Percentiles rank a stretch among this genome's conserved stretches.
Evolutionary conservation across 352 stramenopile species (phyloP).

Genomic region (Thraustochytrium sp.): DNA sequence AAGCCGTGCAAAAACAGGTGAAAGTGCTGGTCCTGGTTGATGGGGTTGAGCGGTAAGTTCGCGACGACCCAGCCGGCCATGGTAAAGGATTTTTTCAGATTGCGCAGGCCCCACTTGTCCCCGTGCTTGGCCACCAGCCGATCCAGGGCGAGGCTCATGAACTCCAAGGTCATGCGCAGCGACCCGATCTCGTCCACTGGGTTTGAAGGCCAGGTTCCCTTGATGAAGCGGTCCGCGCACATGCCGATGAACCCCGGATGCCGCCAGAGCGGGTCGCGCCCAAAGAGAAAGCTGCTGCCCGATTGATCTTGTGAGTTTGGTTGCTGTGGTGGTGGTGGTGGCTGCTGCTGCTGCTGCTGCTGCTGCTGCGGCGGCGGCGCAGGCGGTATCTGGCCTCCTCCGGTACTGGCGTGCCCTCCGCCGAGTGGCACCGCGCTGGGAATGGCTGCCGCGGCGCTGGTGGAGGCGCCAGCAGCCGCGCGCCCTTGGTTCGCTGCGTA

Average conservation of each 20-base stretch:
- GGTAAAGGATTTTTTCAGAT: neutral
- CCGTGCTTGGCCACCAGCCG: neutral
- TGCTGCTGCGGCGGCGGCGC: too few species aligned
- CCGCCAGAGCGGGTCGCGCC: neutral
- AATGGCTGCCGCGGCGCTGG: neutral
- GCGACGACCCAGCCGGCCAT: constrained; percentile 24
- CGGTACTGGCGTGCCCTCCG: too few species aligned
- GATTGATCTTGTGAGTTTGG: neutral
- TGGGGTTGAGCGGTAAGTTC: constrained; percentile 12
- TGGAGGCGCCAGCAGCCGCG: too few species aligned
- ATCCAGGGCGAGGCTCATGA: neutral
- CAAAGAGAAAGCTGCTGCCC: neutral
- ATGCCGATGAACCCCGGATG: constrained; percentile 37
- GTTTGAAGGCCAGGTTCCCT: constrained; percentile 2
- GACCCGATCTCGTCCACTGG: constrained; percentile 13
- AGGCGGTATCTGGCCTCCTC: too few species aligned
- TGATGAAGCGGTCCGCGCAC: constrained; percentile 26
- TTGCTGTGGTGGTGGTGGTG: neutral
- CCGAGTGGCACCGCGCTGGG: neutral
- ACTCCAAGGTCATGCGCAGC: constrained; percentile 25
- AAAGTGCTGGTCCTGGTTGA: neutral
- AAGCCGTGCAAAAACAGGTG: constrained; percentile 35
- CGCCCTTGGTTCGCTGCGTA: too few species aligned
- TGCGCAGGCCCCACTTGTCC: constrained; percentile 22
- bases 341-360: too few species aligned